These are phyloP conservation scores for Fusarium agapanthi DNA, from an alignment of 2,329 filamentous ascomycete species.

Conservation along the genomic window DNA sequence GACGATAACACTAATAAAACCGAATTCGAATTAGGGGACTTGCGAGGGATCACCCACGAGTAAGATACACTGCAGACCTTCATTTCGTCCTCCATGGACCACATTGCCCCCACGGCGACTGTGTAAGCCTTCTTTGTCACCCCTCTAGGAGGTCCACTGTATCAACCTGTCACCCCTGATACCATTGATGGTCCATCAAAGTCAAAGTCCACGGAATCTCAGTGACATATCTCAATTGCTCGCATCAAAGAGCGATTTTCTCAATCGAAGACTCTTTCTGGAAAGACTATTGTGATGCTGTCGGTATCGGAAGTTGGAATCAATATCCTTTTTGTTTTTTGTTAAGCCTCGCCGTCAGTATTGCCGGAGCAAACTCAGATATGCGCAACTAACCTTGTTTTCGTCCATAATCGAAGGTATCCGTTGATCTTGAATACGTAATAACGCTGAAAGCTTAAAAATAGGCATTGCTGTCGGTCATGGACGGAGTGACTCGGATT, in stretches of 20 bases:
- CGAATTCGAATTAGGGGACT: fast-evolving
- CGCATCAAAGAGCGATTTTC: fast-evolving
- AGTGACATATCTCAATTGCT: fast-evolving
- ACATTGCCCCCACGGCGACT: fast-evolving
- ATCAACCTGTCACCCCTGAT: too few species aligned
- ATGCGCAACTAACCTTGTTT: too few species aligned
- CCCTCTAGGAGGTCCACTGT: too few species aligned
- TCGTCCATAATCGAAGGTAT: fast-evolving
- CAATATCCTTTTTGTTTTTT: fast-evolving
- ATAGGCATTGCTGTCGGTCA: fast-evolving
- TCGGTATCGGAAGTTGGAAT: fast-evolving
- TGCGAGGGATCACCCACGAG: fast-evolving
- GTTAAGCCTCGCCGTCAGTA: fast-evolving
- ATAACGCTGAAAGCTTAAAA: fast-evolving
- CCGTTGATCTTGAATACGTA: fast-evolving
- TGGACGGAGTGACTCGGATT: not conserved
- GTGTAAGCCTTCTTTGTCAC: not conserved
- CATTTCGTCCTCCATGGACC: fast-evolving
- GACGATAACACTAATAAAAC: not conserved
- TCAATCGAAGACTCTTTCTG: fast-evolving
- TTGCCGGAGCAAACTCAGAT: too few species aligned
- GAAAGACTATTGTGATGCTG: fast-evolving
- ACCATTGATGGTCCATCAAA: too few species aligned
- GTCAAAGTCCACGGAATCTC: too few species aligned
- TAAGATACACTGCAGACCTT: fast-evolving